Conservation (phyloP, 495 filamentous ascomycete species). For the Tuber calosporum region DNA sequence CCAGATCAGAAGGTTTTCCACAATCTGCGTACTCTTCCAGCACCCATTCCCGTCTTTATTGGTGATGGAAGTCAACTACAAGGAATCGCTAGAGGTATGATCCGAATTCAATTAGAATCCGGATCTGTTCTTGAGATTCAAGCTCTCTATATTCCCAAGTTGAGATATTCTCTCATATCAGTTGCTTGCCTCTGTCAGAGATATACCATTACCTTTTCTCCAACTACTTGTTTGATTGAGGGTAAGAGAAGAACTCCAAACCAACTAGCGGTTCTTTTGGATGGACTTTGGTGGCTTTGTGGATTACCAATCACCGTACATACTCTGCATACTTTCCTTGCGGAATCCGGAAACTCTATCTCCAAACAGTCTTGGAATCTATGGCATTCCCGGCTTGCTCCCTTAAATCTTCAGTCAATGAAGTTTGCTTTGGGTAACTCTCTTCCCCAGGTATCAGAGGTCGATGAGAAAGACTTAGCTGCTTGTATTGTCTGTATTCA, state of each 20-base stretch:
- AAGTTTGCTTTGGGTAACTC: neutral
- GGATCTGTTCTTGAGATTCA: neutral
- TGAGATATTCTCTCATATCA: neutral
- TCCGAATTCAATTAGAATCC: neutral
- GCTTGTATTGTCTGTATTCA: neutral
- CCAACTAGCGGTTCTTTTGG: neutral
- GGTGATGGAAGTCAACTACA: neutral
- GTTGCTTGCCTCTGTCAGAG: neutral
- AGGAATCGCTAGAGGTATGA: neutral
- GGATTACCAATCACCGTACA: neutral
- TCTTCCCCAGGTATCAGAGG: rapidly evolving
- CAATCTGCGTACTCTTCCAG: neutral
- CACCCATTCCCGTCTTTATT: neutral
- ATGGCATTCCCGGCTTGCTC: neutral
- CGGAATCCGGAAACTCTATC: neutral
- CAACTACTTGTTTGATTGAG: neutral
- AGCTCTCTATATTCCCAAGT: neutral
- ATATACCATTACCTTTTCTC: neutral
- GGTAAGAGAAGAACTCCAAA: neutral
- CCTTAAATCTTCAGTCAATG: neutral
- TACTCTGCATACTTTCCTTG: neutral
- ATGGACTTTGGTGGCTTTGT: neutral
- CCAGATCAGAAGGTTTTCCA: neutral
- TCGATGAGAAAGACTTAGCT: neutral
- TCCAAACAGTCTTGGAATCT: neutral